phyloP scores from a whole-genome alignment of 2,329 filamentous ascomycete species.

The Fusarium secorum region DNA sequence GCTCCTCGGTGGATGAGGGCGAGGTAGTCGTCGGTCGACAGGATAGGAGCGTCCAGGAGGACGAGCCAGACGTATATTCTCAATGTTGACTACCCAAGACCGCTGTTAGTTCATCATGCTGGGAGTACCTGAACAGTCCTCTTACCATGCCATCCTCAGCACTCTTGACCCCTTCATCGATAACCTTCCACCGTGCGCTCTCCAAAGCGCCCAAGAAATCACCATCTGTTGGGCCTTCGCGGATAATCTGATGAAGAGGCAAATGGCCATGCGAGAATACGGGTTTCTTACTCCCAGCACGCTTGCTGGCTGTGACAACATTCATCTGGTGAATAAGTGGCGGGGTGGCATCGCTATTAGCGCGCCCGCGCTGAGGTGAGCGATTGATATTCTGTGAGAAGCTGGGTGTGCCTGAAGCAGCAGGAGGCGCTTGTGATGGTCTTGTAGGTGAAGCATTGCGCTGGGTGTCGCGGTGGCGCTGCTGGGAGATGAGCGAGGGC shows the following conservation, averaged over 20 bases:
- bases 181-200: constrained; percentile 74
- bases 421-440: constrained; percentile 14
- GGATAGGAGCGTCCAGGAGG: constrained; percentile 84
- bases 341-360: constrained; percentile 74
- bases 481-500: constrained; percentile 69
- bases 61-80: constrained; percentile 97
- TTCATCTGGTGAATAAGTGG: constrained; percentile 50
- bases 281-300: constrained; percentile 53
- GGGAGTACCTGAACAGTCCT: not conserved
- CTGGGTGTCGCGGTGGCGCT: constrained; percentile 60
- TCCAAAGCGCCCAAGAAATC: constrained; percentile 73
- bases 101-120: not conserved
- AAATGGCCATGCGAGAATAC: constrained; percentile 62
- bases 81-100: constrained; percentile 73
- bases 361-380: constrained; percentile 66
- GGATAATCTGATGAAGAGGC: constrained; percentile 77
- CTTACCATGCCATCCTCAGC: constrained; percentile 83
- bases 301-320: constrained; percentile 47
- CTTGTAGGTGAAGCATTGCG: constrained; percentile 48
- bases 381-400: constrained; percentile 41
- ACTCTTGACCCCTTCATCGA: constrained; percentile 78
- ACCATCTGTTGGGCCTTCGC: constrained; percentile 79
- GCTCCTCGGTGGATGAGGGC: constrained; percentile 90
- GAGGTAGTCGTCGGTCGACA: constrained; percentile 89
- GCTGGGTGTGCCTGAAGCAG: constrained; percentile 4